These are phyloP conservation scores for Alnus glutinosa DNA, from an alignment of 306 rosid genomes.

Conservation along the genomic window DNA sequence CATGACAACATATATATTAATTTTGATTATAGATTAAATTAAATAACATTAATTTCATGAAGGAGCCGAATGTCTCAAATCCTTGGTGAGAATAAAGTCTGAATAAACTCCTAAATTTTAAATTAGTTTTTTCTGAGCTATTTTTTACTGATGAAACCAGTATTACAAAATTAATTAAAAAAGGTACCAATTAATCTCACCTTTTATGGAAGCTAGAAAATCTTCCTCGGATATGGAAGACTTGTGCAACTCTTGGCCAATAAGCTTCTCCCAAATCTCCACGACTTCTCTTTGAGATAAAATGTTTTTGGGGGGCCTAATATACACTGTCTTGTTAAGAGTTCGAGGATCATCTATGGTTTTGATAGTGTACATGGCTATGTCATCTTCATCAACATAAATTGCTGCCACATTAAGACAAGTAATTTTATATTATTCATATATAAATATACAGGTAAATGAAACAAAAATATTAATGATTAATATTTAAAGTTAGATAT, in stretches of 20 bases:
- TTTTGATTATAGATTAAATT: too few species aligned
- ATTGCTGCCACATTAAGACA: constrained; percentile 37
- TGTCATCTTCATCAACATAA: constrained; percentile 76
- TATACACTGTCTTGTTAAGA: constrained; percentile 60
- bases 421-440: neutral
- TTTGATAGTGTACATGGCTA: constrained; percentile 65
- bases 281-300: constrained; percentile 66
- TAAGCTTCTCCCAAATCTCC: constrained; percentile 57
- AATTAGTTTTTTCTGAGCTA: too few species aligned
- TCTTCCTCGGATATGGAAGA: constrained; percentile 49
- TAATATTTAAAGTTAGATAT: too few species aligned
- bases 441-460: neutral
- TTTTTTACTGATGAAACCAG: too few species aligned
- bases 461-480: too few species aligned
- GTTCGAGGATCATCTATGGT: constrained; percentile 65
- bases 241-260: constrained; percentile 50
- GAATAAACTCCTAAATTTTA: too few species aligned
- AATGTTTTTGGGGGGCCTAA: constrained; percentile 63
- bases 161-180: too few species aligned
- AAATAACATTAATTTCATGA: too few species aligned
- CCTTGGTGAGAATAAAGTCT: too few species aligned
- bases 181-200: constrained; percentile 20
- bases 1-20: too few species aligned
- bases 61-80: too few species aligned
- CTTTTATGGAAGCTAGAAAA: constrained; percentile 47